Conservation (phyloP, 257 asterid genomes). For the Cruciata laevipes region DNA sequence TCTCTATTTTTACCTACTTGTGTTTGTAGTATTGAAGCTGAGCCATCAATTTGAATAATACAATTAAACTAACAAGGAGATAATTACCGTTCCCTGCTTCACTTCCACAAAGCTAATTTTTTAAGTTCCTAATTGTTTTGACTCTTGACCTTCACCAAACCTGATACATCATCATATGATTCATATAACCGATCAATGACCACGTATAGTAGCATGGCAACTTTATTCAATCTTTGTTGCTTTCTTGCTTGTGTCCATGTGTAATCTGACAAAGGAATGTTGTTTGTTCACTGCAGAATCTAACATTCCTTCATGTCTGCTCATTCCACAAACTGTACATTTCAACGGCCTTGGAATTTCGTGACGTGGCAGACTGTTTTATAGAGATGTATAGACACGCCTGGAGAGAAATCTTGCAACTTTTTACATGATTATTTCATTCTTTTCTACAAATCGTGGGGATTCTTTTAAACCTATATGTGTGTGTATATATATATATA, state of each 20-base stretch:
- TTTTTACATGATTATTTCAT: neutral
- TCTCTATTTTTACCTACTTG: neutral
- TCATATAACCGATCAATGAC: no score
- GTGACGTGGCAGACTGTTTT: neutral
- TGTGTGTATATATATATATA: no score
- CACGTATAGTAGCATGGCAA: neutral
- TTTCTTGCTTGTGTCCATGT: neutral
- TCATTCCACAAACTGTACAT: slow-evolving; percentile 2
- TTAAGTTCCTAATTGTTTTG: neutral
- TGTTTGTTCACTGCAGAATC: neutral
- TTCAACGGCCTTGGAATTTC: neutral
- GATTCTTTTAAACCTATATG: neutral
- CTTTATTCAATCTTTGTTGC: neutral
- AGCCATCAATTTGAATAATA: neutral
- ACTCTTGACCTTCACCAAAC: neutral
- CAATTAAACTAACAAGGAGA: neutral
- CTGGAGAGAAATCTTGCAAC: neutral
- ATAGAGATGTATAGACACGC: neutral
- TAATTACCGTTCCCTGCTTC: neutral
- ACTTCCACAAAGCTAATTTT: neutral
- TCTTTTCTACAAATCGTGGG: slow-evolving; percentile 1
- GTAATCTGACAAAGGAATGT: neutral
- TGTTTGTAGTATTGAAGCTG: neutral
- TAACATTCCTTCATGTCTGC: neutral
- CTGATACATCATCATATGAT: no score